Evolutionary conservation across 164 flowering plant species (phyloP).

Genomic region (Aristolochia contorta): DNA sequence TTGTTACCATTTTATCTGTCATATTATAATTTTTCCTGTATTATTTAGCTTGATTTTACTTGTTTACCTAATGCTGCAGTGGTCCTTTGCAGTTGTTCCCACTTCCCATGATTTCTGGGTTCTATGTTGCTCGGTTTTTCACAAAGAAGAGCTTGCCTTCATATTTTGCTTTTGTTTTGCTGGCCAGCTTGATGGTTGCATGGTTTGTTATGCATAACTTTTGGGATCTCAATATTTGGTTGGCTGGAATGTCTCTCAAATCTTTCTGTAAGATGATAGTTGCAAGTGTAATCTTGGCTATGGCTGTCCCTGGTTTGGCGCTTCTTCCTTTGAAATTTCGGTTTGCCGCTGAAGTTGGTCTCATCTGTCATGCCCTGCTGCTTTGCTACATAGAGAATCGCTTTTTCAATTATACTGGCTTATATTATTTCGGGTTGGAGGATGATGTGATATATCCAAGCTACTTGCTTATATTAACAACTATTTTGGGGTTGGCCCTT

Average conservation of each 20-base stretch:
- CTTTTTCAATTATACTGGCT: constrained; percentile 65
- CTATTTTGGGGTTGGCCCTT: constrained; percentile 70
- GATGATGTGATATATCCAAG: constrained; percentile 97
- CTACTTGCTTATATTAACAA: constrained; percentile 85
- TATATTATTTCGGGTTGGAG: constrained; percentile 79
- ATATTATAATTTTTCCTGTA: too few relatives aligned
- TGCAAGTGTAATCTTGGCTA: constrained; percentile 63
- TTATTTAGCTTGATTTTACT: too few relatives aligned
- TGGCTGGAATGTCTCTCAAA: constrained; percentile 92
- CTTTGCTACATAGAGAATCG: constrained; percentile 76
- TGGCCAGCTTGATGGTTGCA: constrained; percentile 75
- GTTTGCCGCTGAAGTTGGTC: constrained; percentile 63
- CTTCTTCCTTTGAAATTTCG: constrained; percentile 66
- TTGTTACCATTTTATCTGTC: too few relatives aligned
- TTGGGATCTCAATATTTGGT: constrained; percentile 97
- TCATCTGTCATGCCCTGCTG: constrained; percentile 70
- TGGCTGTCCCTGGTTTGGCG: constrained; percentile 86
- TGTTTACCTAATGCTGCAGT: too few relatives aligned
- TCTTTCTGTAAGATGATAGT: constrained; percentile 86
- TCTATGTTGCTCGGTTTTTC: constrained; percentile 79
- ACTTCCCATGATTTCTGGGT: constrained; percentile 75
- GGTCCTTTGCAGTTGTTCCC: constrained; percentile 69
- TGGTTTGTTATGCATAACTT: constrained; percentile 95
- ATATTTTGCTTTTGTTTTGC: constrained; percentile 74
- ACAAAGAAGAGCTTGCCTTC: constrained; percentile 81